Evolutionary conservation across 345 rosid genomes (phyloP).

Genomic region (Eucalyptus melliodora): DNA sequence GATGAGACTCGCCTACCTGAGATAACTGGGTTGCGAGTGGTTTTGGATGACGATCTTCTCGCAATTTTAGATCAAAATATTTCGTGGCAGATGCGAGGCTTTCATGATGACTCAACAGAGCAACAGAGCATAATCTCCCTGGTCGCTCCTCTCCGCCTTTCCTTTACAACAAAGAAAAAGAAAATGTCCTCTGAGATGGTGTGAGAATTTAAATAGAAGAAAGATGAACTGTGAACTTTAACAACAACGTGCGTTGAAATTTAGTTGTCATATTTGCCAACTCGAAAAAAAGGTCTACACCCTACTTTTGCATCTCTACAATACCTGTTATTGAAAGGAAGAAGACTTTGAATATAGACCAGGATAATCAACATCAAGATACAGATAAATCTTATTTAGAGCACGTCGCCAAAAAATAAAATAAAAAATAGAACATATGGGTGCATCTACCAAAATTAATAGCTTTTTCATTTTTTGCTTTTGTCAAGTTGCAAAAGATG

Average conservation of each 20-base stretch:
- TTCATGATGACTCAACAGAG: neutral
- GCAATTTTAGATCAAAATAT: neutral
- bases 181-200: neutral
- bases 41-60: neutral
- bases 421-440: no score
- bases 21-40: neutral
- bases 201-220: neutral
- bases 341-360: no score
- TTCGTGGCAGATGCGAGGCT: neutral
- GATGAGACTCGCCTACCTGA: neutral
- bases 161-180: neutral
- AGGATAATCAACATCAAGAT: no score
- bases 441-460: neutral
- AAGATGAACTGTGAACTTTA: neutral
- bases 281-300: neutral
- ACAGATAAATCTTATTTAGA: neutral
- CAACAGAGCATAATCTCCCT: neutral
- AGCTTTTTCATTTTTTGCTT: neutral
- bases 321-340: no score
- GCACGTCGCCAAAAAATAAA: neutral
- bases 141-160: neutral
- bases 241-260: neutral
- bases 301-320: no score
- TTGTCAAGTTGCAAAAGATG: neutral
- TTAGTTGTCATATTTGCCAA: neutral